A percentile compares a stretch with the other conserved stretches of the same genome.
Conservation (phyloP, 2,329 filamentous ascomycete genomes). For the Colletotrichum australisinense region DNA sequence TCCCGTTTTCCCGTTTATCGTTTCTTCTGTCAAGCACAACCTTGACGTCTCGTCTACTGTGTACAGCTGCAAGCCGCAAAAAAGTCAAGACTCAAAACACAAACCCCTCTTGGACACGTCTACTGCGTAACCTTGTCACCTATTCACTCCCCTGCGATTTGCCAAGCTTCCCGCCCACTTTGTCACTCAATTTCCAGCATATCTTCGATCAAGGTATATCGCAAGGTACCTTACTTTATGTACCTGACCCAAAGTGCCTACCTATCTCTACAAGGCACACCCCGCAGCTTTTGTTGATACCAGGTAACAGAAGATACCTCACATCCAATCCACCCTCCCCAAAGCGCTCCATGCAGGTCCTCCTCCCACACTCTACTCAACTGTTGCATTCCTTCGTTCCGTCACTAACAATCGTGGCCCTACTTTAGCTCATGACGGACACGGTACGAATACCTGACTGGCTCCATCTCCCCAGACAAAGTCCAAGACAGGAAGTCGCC, state of each 20-base stretch:
- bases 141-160: not conserved
- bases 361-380: not conserved
- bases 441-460: not conserved
- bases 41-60: not conserved
- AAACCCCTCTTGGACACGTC: not conserved
- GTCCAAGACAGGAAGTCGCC: slow-evolving; percentile 11
- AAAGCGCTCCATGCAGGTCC: not conserved
- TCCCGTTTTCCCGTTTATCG: not conserved
- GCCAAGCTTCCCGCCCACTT: slow-evolving; percentile 22
- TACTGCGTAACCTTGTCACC: not conserved
- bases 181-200: not conserved
- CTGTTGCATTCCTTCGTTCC: not conserved
- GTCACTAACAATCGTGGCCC: slow-evolving; percentile 8
- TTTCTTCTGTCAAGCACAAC: slow-evolving; percentile 7
- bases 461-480: not conserved
- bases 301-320: not conserved
- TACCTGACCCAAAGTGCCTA: not conserved
- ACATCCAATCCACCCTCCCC: not conserved
- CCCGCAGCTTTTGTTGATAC: too few relatives aligned
- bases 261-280: not conserved
- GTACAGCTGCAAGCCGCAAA: not conserved
- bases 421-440: slow-evolving; percentile 19
- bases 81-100: too few relatives aligned
- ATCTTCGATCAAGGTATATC: not conserved
- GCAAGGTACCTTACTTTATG: too few relatives aligned